Percentiles rank a stretch among this genome's conserved stretches.
Conservation (phyloP, 1,284 basidiomycete species). For the Leccinum subrobustum region DNA sequence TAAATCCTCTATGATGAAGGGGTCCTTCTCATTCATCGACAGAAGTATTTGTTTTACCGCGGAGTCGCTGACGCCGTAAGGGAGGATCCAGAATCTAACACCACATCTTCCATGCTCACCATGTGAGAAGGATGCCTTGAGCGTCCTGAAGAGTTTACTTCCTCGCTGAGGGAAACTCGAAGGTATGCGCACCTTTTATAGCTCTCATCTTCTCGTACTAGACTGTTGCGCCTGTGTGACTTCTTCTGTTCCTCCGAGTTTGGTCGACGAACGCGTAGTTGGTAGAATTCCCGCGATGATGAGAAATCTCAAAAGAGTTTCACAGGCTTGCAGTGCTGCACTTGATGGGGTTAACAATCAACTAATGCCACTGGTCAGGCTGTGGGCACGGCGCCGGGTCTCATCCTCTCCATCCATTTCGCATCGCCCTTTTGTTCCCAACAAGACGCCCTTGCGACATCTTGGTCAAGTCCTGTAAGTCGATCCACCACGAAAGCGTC, state of each 20-base stretch:
- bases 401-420: neutral
- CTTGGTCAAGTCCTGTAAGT: slow-evolving; percentile 20
- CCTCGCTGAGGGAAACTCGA: slow-evolving; percentile 1
- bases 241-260: neutral
- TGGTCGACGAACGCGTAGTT: neutral
- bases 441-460: slow-evolving; percentile 33
- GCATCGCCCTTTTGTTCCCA: slow-evolving; percentile 27
- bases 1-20: slow-evolving; percentile 85
- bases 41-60: slow-evolving; percentile 90
- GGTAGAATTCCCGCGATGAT: slow-evolving; percentile 11
- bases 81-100: neutral
- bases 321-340: slow-evolving; percentile 7
- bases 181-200: slow-evolving; percentile 53
- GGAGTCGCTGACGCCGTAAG: slow-evolving; percentile 58
- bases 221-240: neutral
- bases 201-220: slow-evolving; percentile 47
- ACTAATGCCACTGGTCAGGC: neutral
- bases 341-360: neutral
- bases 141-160: slow-evolving; percentile 1
- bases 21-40: slow-evolving; percentile 74
- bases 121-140: slow-evolving; percentile 70
- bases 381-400: slow-evolving; percentile 5
- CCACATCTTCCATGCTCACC: slow-evolving; percentile 43
- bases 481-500: slow-evolving; percentile 16
- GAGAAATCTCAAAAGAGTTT: slow-evolving; percentile 16